Evolutionary conservation across 2,329 filamentous ascomycete genomes (phyloP).

Genomic region (Paraphoma sp.): DNA sequence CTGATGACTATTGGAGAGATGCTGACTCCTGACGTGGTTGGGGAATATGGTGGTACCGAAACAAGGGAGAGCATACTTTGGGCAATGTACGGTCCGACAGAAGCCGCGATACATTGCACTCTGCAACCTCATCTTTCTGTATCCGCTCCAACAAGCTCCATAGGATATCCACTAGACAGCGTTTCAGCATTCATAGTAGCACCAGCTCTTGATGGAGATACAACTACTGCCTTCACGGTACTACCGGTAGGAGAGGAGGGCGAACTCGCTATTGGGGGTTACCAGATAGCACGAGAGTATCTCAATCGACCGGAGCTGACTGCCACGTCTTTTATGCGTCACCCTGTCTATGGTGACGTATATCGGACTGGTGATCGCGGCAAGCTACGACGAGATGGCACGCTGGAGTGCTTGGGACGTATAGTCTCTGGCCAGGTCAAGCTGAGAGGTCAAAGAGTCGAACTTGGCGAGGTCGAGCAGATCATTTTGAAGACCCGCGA

Average conservation of each 20-base stretch:
- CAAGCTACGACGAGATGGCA: constrained; percentile 69
- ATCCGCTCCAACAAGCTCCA: constrained; percentile 67
- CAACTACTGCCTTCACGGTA: constrained; percentile 53
- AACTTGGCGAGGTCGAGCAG: constrained; percentile 68
- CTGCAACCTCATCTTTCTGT: constrained; percentile 69
- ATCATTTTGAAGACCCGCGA: constrained; percentile 35
- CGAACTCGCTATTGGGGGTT: constrained; percentile 81
- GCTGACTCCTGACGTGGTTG: constrained; percentile 78
- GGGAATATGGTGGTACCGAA: constrained; percentile 74
- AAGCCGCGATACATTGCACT: constrained; percentile 90
- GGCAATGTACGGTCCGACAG: constrained; percentile 94
- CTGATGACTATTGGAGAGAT: constrained; percentile 92
- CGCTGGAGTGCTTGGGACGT: constrained; percentile 82
- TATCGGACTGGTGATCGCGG: constrained; percentile 90
- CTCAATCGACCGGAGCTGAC: constrained; percentile 83
- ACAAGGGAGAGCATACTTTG: constrained; percentile 71
- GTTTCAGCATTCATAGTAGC: constrained; percentile 78
- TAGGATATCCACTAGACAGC: constrained; percentile 80
- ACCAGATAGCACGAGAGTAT: constrained; percentile 81
- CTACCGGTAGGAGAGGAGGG: constrained; percentile 72
- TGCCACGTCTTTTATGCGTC: constrained; percentile 70
- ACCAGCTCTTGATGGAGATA: constrained; percentile 40
- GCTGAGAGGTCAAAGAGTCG: constrained; percentile 81
- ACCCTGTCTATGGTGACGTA: constrained; percentile 68
- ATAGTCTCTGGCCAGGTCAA: constrained; percentile 85